Conservation (phyloP, 2,329 filamentous ascomycete species). For the Colletotrichum costaricense region DNA sequence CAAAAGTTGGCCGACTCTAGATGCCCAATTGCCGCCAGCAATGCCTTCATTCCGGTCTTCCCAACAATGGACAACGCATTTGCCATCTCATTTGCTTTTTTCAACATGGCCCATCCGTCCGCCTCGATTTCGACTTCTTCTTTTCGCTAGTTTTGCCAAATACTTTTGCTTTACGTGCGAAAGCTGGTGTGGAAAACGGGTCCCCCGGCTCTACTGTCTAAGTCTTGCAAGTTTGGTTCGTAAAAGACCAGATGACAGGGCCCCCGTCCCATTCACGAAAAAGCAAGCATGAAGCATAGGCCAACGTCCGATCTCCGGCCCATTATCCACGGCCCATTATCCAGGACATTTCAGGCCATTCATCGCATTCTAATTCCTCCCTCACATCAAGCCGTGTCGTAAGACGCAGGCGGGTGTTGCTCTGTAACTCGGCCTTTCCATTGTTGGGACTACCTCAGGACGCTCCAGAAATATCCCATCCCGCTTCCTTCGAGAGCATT, state of each 20-base stretch:
- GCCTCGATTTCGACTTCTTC: constrained; percentile 3
- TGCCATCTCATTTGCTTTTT: constrained; percentile 14
- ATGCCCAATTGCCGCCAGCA: constrained; percentile 3
- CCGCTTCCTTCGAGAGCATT: constrained; percentile 14
- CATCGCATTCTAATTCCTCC: not conserved
- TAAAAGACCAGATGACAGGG: not conserved
- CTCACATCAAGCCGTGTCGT: not conserved
- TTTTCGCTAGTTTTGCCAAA: not conserved
- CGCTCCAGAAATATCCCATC: not conserved
- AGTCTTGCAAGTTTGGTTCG: not conserved
- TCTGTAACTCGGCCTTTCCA: not conserved
- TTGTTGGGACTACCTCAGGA: constrained; percentile 1
- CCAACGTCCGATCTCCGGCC: constrained; percentile 17
- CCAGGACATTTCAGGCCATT: constrained; percentile 2
- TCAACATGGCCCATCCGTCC: not conserved
- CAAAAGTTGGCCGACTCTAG: constrained; percentile 11
- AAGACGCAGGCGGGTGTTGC: not conserved
- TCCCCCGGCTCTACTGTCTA: not conserved
- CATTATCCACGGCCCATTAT: constrained; percentile 14
- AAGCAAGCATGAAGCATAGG: constrained; percentile 20
- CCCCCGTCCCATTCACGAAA: not conserved
- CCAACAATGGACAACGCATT: constrained; percentile 32
- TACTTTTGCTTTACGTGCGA: constrained; percentile 4
- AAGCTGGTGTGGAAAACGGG: not conserved
- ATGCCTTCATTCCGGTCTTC: constrained; percentile 1